phyloP scores from a whole-genome alignment of 2,329 filamentous ascomycete genomes.

The Xylaria polymorpha region DNA sequence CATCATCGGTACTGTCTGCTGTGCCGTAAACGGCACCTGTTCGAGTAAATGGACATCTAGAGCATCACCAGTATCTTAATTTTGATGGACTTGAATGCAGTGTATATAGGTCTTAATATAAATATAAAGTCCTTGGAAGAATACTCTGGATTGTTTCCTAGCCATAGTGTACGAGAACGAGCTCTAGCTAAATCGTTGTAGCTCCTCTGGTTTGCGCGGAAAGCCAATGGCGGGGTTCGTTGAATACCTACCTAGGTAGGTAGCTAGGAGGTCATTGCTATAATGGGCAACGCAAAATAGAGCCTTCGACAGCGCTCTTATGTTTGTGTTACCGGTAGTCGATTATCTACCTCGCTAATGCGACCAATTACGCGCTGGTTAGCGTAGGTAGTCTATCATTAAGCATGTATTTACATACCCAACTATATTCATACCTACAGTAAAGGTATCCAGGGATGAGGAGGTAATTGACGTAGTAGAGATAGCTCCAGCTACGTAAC shows the following conservation, averaged over 20 bases:
- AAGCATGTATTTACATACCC: not conserved
- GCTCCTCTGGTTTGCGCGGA: not conserved
- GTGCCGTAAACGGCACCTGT: not conserved
- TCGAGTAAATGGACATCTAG: not conserved
- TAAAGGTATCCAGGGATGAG: not conserved
- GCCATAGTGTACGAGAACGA: not conserved
- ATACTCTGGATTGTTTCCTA: not conserved
- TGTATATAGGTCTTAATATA: not conserved
- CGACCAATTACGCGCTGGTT: not conserved
- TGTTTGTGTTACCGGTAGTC: not conserved
- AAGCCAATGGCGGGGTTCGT: not conserved
- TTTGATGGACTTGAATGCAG: too few relatives aligned
- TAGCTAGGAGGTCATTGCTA: not conserved
- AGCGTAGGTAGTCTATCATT: not conserved
- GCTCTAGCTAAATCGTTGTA: not conserved
- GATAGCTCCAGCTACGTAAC: not conserved
- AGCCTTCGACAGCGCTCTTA: not conserved
- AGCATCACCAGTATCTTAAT: not conserved
- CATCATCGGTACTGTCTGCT: conserved; percentile 11
- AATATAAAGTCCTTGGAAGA: not conserved
- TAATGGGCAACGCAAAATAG: not conserved
- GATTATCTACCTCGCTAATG: not conserved
- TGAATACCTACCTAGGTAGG: not conserved
- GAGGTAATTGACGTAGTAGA: not conserved
- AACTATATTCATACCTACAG: too few relatives aligned